Conservation (phyloP, 2,329 filamentous ascomycete genomes). For the Fusarium sororula region DNA sequence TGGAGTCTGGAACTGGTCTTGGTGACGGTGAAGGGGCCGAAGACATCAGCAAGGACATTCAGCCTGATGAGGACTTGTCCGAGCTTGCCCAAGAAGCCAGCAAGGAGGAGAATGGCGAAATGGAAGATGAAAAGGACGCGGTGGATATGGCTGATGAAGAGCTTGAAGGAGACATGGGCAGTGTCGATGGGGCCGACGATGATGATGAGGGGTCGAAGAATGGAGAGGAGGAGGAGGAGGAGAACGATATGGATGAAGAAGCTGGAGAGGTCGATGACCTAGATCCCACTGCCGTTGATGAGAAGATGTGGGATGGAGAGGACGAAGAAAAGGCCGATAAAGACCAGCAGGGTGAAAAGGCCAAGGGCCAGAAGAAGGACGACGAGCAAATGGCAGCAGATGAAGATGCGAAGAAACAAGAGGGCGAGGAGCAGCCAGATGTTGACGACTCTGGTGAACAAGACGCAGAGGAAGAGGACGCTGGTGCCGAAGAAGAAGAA, state of each 20-base stretch:
- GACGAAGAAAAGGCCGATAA: slow-evolving; percentile 83
- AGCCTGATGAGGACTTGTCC: slow-evolving; percentile 90
- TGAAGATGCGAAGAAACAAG: slow-evolving; percentile 64
- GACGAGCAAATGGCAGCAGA: slow-evolving; percentile 69
- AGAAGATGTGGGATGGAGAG: slow-evolving; percentile 98
- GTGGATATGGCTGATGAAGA: slow-evolving; percentile 95
- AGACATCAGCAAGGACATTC: slow-evolving; percentile 97
- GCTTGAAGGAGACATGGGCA: slow-evolving; percentile 83
- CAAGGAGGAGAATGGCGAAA: slow-evolving; percentile 69
- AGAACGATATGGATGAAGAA: slow-evolving; percentile 87
- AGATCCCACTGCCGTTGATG: slow-evolving; percentile 89
- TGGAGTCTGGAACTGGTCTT: slow-evolving; percentile 91
- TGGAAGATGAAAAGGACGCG: slow-evolving; percentile 83
- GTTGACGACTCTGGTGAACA: slow-evolving; percentile 56
- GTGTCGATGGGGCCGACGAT: slow-evolving; percentile 68
- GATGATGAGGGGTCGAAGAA: slow-evolving; percentile 69
- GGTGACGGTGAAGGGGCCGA: slow-evolving; percentile 95
- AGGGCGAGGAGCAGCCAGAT: slow-evolving; percentile 50
- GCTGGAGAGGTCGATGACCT: slow-evolving; percentile 90
- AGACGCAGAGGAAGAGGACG: slow-evolving; percentile 68
- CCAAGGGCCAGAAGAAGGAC: slow-evolving; percentile 74
- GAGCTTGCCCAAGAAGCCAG: slow-evolving; percentile 90
- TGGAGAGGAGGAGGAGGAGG: slow-evolving; percentile 70
- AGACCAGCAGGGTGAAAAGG: slow-evolving; percentile 78
- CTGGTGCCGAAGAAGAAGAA: slow-evolving; percentile 68